phyloP scores from a whole-genome alignment of 2,329 filamentous ascomycete species.

The Aspergillus proliferans region DNA sequence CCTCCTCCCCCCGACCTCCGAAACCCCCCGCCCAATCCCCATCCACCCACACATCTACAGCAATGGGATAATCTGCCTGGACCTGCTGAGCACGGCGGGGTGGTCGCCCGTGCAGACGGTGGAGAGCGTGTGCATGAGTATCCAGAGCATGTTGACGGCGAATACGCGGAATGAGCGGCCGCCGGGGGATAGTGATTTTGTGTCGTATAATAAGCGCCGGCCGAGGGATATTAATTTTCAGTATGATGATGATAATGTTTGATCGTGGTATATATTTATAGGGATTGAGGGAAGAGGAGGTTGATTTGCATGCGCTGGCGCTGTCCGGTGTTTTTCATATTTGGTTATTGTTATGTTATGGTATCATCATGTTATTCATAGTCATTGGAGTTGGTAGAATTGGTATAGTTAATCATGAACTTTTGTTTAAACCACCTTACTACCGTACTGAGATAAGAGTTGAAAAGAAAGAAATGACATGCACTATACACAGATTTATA shows the following conservation, averaged over 20 bases:
- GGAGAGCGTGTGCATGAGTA: constrained; percentile 91
- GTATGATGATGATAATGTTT: constrained; percentile 81
- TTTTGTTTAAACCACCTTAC: background rate
- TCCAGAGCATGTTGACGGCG: constrained; percentile 96
- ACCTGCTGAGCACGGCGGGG: constrained; percentile 77
- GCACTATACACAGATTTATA: constrained; percentile 24
- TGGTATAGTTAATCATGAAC: background rate
- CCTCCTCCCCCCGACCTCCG: constrained; percentile 42
- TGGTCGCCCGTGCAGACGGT: constrained; percentile 98
- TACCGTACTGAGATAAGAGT: background rate
- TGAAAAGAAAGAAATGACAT: constrained; percentile 11
- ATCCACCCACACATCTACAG: constrained; percentile 98
- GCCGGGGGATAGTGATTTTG: constrained; percentile 84
- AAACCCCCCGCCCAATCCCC: constrained; percentile 59
- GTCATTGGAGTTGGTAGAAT: background rate
- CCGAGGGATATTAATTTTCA: constrained; percentile 88
- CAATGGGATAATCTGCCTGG: constrained; percentile 97
- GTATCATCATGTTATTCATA: background rate
- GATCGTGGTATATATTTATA: background rate
- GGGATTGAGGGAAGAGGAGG: background rate
- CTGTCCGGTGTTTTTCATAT: background rate
- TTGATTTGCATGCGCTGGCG: background rate
- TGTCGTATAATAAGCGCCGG: constrained; percentile 68
- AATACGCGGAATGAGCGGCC: constrained; percentile 89
- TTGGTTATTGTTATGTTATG: background rate